A percentile compares a stretch with the other conserved stretches of the same genome.
These are phyloP conservation scores for Drechslera avenae DNA, from an alignment of 2,329 filamentous ascomycete species.

Conservation along the genomic window DNA sequence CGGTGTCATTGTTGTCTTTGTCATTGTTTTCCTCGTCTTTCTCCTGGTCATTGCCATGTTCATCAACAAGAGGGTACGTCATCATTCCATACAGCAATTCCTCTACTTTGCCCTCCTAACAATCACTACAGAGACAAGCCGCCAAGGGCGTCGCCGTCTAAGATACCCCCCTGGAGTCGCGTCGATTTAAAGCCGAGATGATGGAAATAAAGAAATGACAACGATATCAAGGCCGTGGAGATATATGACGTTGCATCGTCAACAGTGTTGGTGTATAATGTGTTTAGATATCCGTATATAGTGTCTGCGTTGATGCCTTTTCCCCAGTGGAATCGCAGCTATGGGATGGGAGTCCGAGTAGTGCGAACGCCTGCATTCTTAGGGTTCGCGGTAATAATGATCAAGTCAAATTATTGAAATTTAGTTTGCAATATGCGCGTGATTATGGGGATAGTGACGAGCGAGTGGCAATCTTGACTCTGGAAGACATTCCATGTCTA, in stretches of 20 bases:
- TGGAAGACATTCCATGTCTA: no score
- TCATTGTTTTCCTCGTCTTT: slow-evolving; percentile 63
- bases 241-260: slow-evolving; percentile 6
- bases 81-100: background rate
- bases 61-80: slow-evolving; percentile 52
- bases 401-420: slow-evolving; percentile 25
- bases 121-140: slow-evolving; percentile 18
- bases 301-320: slow-evolving; percentile 10
- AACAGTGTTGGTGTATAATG: slow-evolving; percentile 33
- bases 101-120: slow-evolving; percentile 7
- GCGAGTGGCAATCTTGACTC: no score
- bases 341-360: slow-evolving; percentile 23
- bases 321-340: slow-evolving; percentile 25
- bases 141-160: slow-evolving; percentile 11
- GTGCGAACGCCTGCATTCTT: slow-evolving; percentile 29
- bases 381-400: slow-evolving; percentile 41
- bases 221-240: slow-evolving; percentile 9
- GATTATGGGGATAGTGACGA: no score
- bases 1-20: slow-evolving; percentile 67
- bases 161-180: slow-evolving; percentile 23
- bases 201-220: slow-evolving; percentile 8
- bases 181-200: slow-evolving; percentile 9
- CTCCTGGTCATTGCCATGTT: slow-evolving; percentile 58
- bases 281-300: slow-evolving; percentile 31
- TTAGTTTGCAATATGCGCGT: no score